Evolutionary conservation across 148 eudicot genomes (phyloP), one percentile per base, ranked within the genome.

Genomic region (Polygonum aviculare): DNA sequence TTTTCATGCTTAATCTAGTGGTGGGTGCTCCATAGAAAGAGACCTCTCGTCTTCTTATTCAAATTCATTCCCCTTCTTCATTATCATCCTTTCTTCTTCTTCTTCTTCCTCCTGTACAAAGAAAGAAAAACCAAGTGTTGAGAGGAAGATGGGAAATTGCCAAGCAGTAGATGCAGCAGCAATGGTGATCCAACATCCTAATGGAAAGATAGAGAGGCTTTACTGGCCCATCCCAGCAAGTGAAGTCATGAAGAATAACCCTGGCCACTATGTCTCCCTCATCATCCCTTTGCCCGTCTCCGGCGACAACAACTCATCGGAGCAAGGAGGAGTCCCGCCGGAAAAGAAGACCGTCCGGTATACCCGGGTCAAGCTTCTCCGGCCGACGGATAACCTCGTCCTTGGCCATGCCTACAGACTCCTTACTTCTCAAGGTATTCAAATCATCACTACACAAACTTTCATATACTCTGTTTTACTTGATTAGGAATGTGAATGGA

Each of bases 91-190:
- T 11, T 16, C 38, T 5, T 12, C 22, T 14, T 0, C 18, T 22
- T 45, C 44, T 16, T 35, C 59, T 39, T 21, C 72, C 22, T 47
- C 40, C 74, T 19, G 7, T 48, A 26, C 54, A 52, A 51, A 71
- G 19, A 79, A 26, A 26, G 50, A 35, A 73, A 18, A 76, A 63
- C 45, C 9, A 55, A 39, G 71, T 38, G 54, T 26, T 79, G 73
- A 85, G 77, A 74, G 22, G 48, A 78, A 87, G 67, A 93, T 96
- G 99, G 99, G 99, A 16, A 96, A 96, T 81, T 96, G 99, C 74
- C 99, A 96, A 72, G 94, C 99, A 47, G 84, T 96, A 22, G 99
- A 96, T 87, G 94, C 94, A 60, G 98, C 97, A 79, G 97, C 98
- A 77, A 86, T 93, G 40, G 97, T 88, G 60, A 87, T 96, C 84